Conservation (phyloP, 495 filamentous ascomycete species). For the Hypomontagnella submonticulosa region DNA sequence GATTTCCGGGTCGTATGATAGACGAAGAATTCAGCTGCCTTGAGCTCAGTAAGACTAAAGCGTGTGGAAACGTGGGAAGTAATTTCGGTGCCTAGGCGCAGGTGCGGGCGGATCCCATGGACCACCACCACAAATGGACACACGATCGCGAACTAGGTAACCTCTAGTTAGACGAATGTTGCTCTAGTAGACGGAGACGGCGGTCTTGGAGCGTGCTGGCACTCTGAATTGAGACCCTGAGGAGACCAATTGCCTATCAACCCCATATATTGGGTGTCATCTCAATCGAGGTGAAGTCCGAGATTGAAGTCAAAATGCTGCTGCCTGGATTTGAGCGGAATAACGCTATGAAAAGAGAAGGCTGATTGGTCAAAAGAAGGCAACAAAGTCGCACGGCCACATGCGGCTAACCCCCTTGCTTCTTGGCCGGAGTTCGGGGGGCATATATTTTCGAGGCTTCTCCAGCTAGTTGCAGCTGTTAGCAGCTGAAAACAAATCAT, state of each 20-base stretch:
- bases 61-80: slow-evolving; percentile 6
- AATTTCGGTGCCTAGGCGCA: slow-evolving; percentile 42
- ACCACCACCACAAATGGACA: slow-evolving; percentile 3
- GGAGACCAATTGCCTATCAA: background rate
- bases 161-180: slow-evolving; percentile 20
- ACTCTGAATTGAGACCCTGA: no score
- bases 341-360: slow-evolving; percentile 14
- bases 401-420: no score
- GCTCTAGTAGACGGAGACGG: no score
- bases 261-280: slow-evolving; percentile 4
- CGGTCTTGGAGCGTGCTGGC: no score
- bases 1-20: slow-evolving; percentile 4
- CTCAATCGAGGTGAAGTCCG: slow-evolving; percentile 13
- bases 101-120: slow-evolving; percentile 11
- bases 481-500: no score
- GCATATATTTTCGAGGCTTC: no score
- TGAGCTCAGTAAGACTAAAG: slow-evolving; percentile 13
- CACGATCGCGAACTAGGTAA: slow-evolving; percentile 11
- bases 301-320: slow-evolving; percentile 31
- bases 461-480: no score
- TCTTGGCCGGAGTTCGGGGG: no score
- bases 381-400: background rate
- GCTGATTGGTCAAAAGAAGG: slow-evolving; percentile 13
- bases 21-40: slow-evolving; percentile 39
- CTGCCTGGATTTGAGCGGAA: slow-evolving; percentile 32